Base-by-base conservation (phyloP, 2,329 filamentous ascomycete genomes). In the Claviceps lovelessii region DNA sequence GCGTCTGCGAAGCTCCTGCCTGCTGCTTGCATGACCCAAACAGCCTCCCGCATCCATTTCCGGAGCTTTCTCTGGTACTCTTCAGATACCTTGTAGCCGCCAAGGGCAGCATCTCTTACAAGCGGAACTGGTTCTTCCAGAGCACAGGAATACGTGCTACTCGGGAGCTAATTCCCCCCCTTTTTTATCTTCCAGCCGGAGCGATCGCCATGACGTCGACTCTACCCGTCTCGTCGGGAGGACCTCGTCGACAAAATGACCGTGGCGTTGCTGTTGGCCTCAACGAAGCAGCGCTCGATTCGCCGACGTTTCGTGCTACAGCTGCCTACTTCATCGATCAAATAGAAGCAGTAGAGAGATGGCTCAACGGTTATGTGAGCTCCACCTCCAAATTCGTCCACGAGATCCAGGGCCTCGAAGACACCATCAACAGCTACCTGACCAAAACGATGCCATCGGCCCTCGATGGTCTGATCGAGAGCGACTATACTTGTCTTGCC, bases 281-380 rank as follows among this genome's bases (percentile, higher is more conserved):
- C 62, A 93, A 91, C 72, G 93, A 98, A 78, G 93, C 93, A 52
- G 87, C 90, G 23, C 86, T 97, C 73, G 93, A 98, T 72, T 96
- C 90, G 44, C 93, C 93, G 31, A 94, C 90, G 41, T 97, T 97
- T 69, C 88, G 93, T 60, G 88, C 90, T 49, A 88, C 88, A 28
- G 81, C 88, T 46, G 73, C 86, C 49, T 89, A 96, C 72, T 95
- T 95, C 66, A 79, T 83, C 59, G 93, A 97, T 60, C 91, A 98
- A 73, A 81, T 95, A 63, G 93, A 97, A 60, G 79, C 83, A 55
- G 80, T 97, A 57, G 93, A 97, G 70, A 83, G 81, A 77, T 98
- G 93, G 93, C 86, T 98, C 35, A 90, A 79, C 46, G 73, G 72
- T 53, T 81, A 81, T 60, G 71, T 75, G 50, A 72, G 72, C 58